phyloP scores from a whole-genome alignment of 176 grass and related monocot species.

The Saccharum spontaneum region DNA sequence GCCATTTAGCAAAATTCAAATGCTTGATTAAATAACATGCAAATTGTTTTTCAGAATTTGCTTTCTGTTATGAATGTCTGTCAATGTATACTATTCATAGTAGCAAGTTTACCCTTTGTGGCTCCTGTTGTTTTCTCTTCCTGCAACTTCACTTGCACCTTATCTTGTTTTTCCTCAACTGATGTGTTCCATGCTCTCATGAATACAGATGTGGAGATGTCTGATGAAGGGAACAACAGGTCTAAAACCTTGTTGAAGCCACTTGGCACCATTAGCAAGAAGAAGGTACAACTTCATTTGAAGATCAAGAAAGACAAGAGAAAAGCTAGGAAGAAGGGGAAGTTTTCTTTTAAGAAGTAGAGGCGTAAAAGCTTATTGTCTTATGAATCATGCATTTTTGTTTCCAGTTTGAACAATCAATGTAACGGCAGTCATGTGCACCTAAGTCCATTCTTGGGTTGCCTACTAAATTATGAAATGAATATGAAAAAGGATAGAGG shows the following conservation, averaged over 20 bases:
- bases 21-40: background rate
- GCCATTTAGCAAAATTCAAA: background rate
- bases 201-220: slow-evolving; percentile 55
- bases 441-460: slow-evolving; percentile 10
- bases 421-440: slow-evolving; percentile 7
- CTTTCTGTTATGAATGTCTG: background rate
- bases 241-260: slow-evolving; percentile 60
- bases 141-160: background rate
- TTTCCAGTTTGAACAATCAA: slow-evolving; percentile 21
- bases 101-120: background rate
- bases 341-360: slow-evolving; percentile 50
- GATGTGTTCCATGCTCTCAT: background rate
- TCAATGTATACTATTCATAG: background rate
- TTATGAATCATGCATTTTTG: slow-evolving; percentile 35
- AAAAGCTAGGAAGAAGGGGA: slow-evolving; percentile 69
- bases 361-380: background rate
- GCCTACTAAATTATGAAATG: slow-evolving; percentile 1
- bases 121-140: background rate
- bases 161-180: background rate
- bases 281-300: slow-evolving; percentile 66
- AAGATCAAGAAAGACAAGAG: slow-evolving; percentile 82
- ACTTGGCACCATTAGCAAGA: slow-evolving; percentile 78
- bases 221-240: slow-evolving; percentile 52
- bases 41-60: background rate
- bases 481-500: background rate